Percentiles rank a stretch among this genome's conserved stretches.
Evolutionary conservation across 306 rosid genomes (phyloP).

Genomic region (Ziziphus jujuba): DNA sequence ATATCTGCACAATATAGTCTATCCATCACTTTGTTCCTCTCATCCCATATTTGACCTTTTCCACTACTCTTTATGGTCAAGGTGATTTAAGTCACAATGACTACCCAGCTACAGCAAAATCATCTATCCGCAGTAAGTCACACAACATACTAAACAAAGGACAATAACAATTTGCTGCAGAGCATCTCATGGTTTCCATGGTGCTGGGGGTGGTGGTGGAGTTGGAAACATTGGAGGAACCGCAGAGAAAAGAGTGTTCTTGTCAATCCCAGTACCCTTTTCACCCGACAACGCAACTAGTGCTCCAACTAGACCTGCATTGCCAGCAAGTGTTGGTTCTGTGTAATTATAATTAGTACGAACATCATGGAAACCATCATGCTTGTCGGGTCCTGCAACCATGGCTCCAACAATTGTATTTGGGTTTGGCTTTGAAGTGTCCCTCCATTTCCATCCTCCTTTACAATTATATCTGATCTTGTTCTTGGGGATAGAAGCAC

Average conservation of each 20-base stretch:
- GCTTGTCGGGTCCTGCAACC: slow-evolving; percentile 98
- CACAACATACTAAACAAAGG: slow-evolving; percentile 39
- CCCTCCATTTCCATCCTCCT: slow-evolving; percentile 99
- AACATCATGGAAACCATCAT: slow-evolving; percentile 86
- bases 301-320: slow-evolving; percentile 95
- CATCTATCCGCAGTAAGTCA: slow-evolving; percentile 34
- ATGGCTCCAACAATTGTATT: slow-evolving; percentile 82
- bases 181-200: slow-evolving; percentile 82
- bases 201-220: slow-evolving; percentile 99
- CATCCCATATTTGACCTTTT: slow-evolving; percentile 32
- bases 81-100: slow-evolving; percentile 31
- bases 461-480: slow-evolving; percentile 84
- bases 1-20: slow-evolving; percentile 10
- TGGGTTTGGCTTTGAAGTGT: slow-evolving; percentile 73
- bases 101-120: slow-evolving; percentile 38
- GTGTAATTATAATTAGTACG: slow-evolving; percentile 91
- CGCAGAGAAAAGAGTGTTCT: slow-evolving; percentile 88
- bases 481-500: slow-evolving; percentile 89
- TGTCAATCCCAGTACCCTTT: slow-evolving; percentile 58
- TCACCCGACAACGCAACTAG: slow-evolving; percentile 90
- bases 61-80: slow-evolving; percentile 35
- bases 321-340: slow-evolving; percentile 93
- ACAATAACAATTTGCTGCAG: not conserved
- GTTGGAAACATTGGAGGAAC: slow-evolving; percentile 99
- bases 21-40: slow-evolving; percentile 24